phyloP scores from a whole-genome alignment of 345 rosid genomes.

The Heritiera littoralis region DNA sequence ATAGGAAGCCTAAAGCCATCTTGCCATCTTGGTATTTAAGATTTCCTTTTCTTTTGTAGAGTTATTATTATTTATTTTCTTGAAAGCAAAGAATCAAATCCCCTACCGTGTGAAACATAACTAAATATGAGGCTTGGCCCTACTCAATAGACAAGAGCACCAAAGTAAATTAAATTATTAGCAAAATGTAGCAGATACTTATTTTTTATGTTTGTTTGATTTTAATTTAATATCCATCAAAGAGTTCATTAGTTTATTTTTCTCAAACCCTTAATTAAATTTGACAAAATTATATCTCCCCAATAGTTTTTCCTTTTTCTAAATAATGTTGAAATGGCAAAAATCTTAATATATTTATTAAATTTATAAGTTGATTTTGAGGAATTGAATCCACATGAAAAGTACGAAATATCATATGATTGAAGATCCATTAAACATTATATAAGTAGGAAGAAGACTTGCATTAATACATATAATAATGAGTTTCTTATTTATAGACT shows the following conservation, averaged over 20 bases:
- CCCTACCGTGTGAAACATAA: background rate
- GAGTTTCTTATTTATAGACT: background rate
- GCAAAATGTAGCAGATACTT: background rate
- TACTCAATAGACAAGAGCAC: background rate
- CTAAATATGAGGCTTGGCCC: background rate
- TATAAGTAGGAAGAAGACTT: slow-evolving; percentile 2
- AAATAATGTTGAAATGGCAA: background rate
- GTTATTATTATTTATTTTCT: slow-evolving; percentile 14
- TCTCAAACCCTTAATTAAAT: background rate
- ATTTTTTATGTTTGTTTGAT: background rate
- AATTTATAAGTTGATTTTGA: background rate
- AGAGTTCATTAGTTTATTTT: background rate
- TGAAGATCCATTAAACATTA: background rate
- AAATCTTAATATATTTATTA: background rate
- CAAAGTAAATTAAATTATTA: background rate
- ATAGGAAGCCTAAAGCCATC: background rate
- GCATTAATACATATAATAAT: slow-evolving; percentile 12
- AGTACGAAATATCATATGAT: slow-evolving; percentile 1
- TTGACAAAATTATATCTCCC: background rate
- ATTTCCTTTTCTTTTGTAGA: background rate
- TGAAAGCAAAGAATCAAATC: slow-evolving; percentile 18
- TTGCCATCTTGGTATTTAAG: background rate
- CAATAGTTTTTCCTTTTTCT: background rate
- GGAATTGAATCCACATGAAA: background rate
- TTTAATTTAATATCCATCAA: background rate